A percentile compares a stretch with the other conserved stretches of the same genome.
phyloP scores from a whole-genome alignment of 1,139 yeast species.

The Suzukiozyma palmioleophila region DNA sequence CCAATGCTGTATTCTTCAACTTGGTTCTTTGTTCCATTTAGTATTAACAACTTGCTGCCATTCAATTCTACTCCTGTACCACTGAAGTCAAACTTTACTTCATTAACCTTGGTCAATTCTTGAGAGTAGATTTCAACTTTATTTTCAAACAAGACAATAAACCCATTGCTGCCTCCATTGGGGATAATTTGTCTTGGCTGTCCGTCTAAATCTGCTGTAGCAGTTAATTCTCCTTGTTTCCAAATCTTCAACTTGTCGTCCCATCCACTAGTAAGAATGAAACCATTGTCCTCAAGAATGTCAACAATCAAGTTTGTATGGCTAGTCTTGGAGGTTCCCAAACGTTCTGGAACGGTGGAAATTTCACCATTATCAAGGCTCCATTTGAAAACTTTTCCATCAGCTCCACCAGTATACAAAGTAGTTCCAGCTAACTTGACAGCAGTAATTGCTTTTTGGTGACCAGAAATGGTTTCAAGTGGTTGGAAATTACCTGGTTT shows the following conservation, averaged over 20 bases:
- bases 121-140: slow-evolving; percentile 32
- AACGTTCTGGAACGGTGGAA: slow-evolving; percentile 21
- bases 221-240: slow-evolving; percentile 23
- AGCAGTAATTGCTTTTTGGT: slow-evolving; percentile 73
- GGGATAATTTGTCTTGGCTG: slow-evolving; percentile 59
- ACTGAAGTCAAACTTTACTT: slow-evolving; percentile 26
- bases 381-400: slow-evolving; percentile 74
- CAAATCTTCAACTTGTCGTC: slow-evolving; percentile 70
- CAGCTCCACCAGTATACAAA: slow-evolving; percentile 73
- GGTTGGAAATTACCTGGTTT: slow-evolving; percentile 35
- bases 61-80: slow-evolving; percentile 34
- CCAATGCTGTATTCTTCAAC: slow-evolving; percentile 24
- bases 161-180: slow-evolving; percentile 12
- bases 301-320: slow-evolving; percentile 61
- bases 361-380: slow-evolving; percentile 28
- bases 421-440: slow-evolving; percentile 20
- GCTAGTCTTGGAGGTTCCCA: slow-evolving; percentile 26
- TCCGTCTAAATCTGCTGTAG: slow-evolving; percentile 31
- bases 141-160: slow-evolving; percentile 48
- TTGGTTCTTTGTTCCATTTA: slow-evolving; percentile 42
- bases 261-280: slow-evolving; percentile 67
- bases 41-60: slow-evolving; percentile 35
- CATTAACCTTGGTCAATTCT: slow-evolving; percentile 18
- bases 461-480: slow-evolving; percentile 57
- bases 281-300: slow-evolving; percentile 20